Percentiles rank a stretch among this genome's conserved stretches.
phyloP scores from a whole-genome alignment of 345 rosid genomes.

The Camelina hispida region DNA sequence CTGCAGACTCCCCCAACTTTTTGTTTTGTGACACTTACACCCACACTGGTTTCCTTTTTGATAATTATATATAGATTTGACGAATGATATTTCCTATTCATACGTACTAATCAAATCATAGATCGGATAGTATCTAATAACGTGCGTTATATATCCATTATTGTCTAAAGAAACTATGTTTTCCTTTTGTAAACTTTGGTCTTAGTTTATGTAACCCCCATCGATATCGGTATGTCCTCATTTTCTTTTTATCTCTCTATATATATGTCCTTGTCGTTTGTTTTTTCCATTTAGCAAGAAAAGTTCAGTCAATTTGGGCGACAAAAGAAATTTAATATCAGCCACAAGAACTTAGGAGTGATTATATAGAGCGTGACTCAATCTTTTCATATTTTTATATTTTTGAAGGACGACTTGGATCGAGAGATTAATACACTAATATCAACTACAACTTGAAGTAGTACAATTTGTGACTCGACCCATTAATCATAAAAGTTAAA shows the following conservation, averaged over 20 bases:
- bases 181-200: background rate
- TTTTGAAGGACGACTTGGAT: background rate
- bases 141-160: background rate
- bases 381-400: background rate
- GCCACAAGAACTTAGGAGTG: constrained; percentile 1
- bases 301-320: constrained; percentile 64
- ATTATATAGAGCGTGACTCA: background rate
- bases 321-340: constrained; percentile 29
- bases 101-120: background rate
- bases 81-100: background rate
- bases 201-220: background rate
- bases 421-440: background rate
- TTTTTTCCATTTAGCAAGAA: constrained; percentile 1
- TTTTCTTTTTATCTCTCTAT: background rate
- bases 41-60: background rate
- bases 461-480: background rate
- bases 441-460: background rate
- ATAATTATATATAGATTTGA: background rate
- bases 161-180: background rate
- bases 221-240: background rate
- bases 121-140: background rate
- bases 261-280: constrained; percentile 25
- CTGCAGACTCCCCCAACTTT: constrained; percentile 4
- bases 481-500: background rate
- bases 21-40: constrained; percentile 22